Percentiles rank a stretch among this genome's conserved stretches.
Conservation (phyloP, 352 stramenopile species). For the Phytophthora nicotianae region DNA sequence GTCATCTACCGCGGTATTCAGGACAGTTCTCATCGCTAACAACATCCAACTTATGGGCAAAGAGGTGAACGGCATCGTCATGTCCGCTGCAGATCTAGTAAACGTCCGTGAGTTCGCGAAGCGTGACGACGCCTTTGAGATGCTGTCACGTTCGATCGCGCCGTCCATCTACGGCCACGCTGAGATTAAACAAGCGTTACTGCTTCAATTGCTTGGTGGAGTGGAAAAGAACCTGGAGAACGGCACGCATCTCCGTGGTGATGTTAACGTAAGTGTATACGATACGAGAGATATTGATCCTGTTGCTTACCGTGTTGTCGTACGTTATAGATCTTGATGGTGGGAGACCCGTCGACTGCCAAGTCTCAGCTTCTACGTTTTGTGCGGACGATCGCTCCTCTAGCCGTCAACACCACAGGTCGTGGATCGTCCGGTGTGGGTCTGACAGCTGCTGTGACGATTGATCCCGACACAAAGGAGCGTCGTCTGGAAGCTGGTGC, state of each 20-base stretch:
- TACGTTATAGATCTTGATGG: slow-evolving; percentile 91
- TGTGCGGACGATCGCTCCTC: slow-evolving; percentile 94
- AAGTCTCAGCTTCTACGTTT: slow-evolving; percentile 99
- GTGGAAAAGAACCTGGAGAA: slow-evolving; percentile 98
- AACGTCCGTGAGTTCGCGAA: slow-evolving; percentile 95
- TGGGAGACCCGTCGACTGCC: slow-evolving; percentile 98
- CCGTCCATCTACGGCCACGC: slow-evolving; percentile 98
- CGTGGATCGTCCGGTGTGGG: slow-evolving; percentile 89
- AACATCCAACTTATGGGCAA: slow-evolving; percentile 95
- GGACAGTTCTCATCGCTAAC: slow-evolving; percentile 96
- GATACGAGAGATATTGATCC: background rate
- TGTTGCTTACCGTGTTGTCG: background rate
- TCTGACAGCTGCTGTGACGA: slow-evolving; percentile 98
- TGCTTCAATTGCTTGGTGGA: slow-evolving; percentile 89
- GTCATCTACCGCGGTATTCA: slow-evolving; percentile 92
- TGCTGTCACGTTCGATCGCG: slow-evolving; percentile 95
- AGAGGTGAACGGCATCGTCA: slow-evolving; percentile 93
- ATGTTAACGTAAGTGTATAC: slow-evolving; percentile 94
- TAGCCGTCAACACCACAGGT: slow-evolving; percentile 92
- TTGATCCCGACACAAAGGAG: slow-evolving; percentile 95
- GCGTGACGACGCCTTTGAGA: slow-evolving; percentile 88
- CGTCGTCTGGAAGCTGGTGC: slow-evolving; percentile 96
- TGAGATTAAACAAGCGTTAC: slow-evolving; percentile 96
- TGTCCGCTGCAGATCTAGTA: slow-evolving; percentile 91
- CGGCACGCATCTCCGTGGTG: slow-evolving; percentile 98